Conservation (phyloP, 2,329 filamentous ascomycete genomes). For the Aspergillus sp. region DNA sequence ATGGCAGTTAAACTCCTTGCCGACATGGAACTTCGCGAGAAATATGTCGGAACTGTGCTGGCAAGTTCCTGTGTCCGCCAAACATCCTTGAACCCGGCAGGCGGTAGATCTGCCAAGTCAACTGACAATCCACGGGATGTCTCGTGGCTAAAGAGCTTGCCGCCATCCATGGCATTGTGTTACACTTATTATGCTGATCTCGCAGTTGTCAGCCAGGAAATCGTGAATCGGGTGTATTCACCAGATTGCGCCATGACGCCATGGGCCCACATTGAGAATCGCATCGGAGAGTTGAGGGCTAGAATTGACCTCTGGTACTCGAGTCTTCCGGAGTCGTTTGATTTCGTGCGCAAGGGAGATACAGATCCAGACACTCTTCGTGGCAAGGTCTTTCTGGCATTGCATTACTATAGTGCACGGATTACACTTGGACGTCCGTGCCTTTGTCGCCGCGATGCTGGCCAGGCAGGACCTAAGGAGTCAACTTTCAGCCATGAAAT, state of each 20-base stretch:
- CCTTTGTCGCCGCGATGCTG: constrained; percentile 40
- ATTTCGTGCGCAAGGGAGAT: constrained; percentile 32
- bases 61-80: constrained; percentile 27
- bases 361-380: constrained; percentile 30
- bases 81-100: constrained; percentile 25
- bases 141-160: constrained; percentile 31
- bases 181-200: constrained; percentile 38
- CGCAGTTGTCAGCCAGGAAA: constrained; percentile 34
- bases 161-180: constrained; percentile 30
- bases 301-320: constrained; percentile 36
- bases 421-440: constrained; percentile 43
- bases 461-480: constrained; percentile 16
- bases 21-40: constrained; percentile 24
- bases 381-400: constrained; percentile 36
- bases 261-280: constrained; percentile 37
- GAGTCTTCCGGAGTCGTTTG: constrained; percentile 31
- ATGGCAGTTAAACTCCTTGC: constrained; percentile 29
- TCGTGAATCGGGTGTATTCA: constrained; percentile 39
- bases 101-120: constrained; percentile 18
- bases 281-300: constrained; percentile 33
- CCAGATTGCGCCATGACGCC: constrained; percentile 33
- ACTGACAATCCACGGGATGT: constrained; percentile 20
- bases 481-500: constrained; percentile 35
- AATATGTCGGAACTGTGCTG: constrained; percentile 24
- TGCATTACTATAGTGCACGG: constrained; percentile 41